Base-by-base conservation (phyloP, 225 moss, liverwort and hornwort genomes). In the Climacium dendroides region DNA sequence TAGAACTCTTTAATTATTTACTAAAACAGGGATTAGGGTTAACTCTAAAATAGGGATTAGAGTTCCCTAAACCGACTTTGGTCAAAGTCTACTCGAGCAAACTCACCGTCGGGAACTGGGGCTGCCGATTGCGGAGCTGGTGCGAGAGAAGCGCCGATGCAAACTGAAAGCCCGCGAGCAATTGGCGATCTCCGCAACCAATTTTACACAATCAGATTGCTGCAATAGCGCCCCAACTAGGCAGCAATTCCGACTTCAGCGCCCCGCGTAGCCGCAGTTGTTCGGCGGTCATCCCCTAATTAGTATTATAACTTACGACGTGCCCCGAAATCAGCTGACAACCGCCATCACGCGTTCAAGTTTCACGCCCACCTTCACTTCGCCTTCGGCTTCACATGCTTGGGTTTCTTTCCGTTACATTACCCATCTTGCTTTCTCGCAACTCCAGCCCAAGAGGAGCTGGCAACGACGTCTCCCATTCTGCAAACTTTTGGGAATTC, bases 241-340 rank as follows among this genome's bases (percentile, higher is more conserved):
- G 43, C 48, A 32, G 34, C 52, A 48, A 50, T 48, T 54, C 86
- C 71, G 71, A 79, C 10, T 71, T 86, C 67, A 25, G 2, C 28
- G 67, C 47, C 32, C 79, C 62, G 43, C 6, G 23, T 24, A 34
- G 24, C 29, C 17, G 72, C 37, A 29, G n/a, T 13, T 20, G 48
- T n/a, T 60, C 23, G 80, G 64, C 55, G 81, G 34, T 50, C 52
- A 30, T 52, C 23, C 82, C 26, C 66, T 19, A 79, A 69, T 80
- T 87, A 80, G 67, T 55, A 86, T 13, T 32, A 3, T 19, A 78
- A 69, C 67, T 50, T 15, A 13, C 78, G 2, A 57, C 55, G 2
- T 48, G 74, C 87, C 82, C 26, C 43, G 15, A 55, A 87, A 87
- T 82, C 87, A 87, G 87, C 82, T 82, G 87, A 87, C 82, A 87